Evolutionary conservation across 108 stramenopile genomes (phyloP), one percentile per base, ranked within the genome.

Genomic region (Pseudonitzschia multiseries): DNA sequence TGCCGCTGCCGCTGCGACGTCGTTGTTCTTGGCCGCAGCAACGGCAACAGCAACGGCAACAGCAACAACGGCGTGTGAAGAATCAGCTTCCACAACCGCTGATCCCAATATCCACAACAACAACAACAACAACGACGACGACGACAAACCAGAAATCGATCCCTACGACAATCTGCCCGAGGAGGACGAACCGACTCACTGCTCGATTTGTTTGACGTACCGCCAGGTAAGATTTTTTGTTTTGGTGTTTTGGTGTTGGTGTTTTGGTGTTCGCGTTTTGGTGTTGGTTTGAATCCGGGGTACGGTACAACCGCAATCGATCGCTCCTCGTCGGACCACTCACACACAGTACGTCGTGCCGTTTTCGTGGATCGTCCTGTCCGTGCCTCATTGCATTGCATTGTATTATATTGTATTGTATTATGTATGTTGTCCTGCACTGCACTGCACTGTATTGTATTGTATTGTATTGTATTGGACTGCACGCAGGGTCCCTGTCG

Each of bases 191-290:
- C 84, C 86, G 18, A 94, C 93, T 28, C 67, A 85, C 22, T 94
- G 93, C 63, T 82, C 85, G 66, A 94, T 94, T 51, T 94, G 93
- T 66, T 72, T 87, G 51, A 92, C 90, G 36, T 92, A 91, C 71
- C 86, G 93, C 15, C 89, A 89, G 61, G 61, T 62, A 40, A 4
- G 61, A 8, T 31, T 36, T 6, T 5, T 14, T 1, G 13, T 48
- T 10, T 2, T 48, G 46, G 2, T 48, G 9, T 2, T 48, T 18
- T 10, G 46, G 8, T 14, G 33, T 21, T 20, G 29, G n/a, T n/a
- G n/a, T 36, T 6, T 5, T 14, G 17, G 13, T 48, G 8, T 2
- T 48, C 8, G 2, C 12, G 9, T 2, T 48, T 18, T 10, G 46
- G 8, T 14, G 33, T 21, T 20, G n/a, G n/a, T n/a, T n/a, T n/a